phyloP scores from a whole-genome alignment of 495 filamentous ascomycete species.

The Aspergillus bertholletiae region DNA sequence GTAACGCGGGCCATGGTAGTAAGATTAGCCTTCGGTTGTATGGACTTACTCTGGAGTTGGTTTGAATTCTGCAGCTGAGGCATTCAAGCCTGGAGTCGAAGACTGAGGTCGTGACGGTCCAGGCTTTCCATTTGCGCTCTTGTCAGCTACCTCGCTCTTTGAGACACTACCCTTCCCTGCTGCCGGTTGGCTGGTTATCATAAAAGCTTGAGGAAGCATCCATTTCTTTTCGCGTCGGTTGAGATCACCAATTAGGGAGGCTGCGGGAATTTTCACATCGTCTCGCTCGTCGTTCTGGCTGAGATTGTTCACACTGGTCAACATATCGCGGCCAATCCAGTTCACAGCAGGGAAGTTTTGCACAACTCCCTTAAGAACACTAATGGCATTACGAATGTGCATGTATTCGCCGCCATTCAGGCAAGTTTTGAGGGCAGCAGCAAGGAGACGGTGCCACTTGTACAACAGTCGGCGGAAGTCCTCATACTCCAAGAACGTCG shows the following conservation, averaged over 20 bases:
- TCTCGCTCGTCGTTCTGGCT: slow-evolving; percentile 70
- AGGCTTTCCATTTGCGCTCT: slow-evolving; percentile 29
- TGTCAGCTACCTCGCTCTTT: slow-evolving; percentile 15
- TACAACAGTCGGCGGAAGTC: slow-evolving; percentile 80
- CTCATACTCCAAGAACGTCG: slow-evolving; percentile 72
- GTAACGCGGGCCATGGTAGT: slow-evolving; percentile 2
- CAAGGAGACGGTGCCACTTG: slow-evolving; percentile 83
- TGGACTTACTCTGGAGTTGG: slow-evolving; percentile 43
- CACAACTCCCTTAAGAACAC: slow-evolving; percentile 75
- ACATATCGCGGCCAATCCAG: slow-evolving; percentile 74
- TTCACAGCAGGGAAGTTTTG: slow-evolving; percentile 84
- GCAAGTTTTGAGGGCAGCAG: slow-evolving; percentile 71
- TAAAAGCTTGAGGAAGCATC: slow-evolving; percentile 83
- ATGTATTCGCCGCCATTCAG: slow-evolving; percentile 85
- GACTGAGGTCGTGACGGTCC: slow-evolving; percentile 36
- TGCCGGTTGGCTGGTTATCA: slow-evolving; percentile 20
- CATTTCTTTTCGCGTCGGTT: slow-evolving; percentile 74
- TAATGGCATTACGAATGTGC: slow-evolving; percentile 95
- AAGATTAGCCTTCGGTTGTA: not conserved
- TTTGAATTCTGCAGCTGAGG: slow-evolving; percentile 45
- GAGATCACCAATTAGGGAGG: slow-evolving; percentile 76
- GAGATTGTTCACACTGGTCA: slow-evolving; percentile 61
- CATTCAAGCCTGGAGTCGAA: slow-evolving; percentile 41
- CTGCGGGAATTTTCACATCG: slow-evolving; percentile 88
- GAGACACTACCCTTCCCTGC: slow-evolving; percentile 8